Base-by-base conservation (phyloP, 2,329 filamentous ascomycete species). In the Periconia sp. region DNA sequence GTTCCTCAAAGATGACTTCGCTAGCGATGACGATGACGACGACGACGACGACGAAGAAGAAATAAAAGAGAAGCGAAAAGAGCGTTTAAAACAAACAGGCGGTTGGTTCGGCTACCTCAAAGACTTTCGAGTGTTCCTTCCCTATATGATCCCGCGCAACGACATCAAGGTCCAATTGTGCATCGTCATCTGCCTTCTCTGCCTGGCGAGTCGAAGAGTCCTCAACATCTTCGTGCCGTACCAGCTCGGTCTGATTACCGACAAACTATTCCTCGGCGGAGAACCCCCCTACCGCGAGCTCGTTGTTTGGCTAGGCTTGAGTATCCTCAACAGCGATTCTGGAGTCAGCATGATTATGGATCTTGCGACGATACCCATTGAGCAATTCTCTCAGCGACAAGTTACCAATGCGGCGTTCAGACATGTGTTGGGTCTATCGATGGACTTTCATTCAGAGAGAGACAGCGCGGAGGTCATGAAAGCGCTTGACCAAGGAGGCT, bases 71-170 rank as follows among this genome's bases (percentile, higher is more conserved):
- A 63, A 69, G 48, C 71, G 74, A 50, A 62, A 76, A 57, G 86
- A 90, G 70, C 82, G 86, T 6, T 77, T 91, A 14, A 80, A 86
- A 63, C 83, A 88, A 57, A 83, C 86, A 52, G 89, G 89, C 1
- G 90, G 85, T 61, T 92, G 88, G 88, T 81, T 90, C 60, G 82
- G 83, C 45, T 93, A 93, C 65, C 77, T 86, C 31, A 90, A 88
- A 67, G 84, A 86, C 14, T 94, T 91, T 75, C 77, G 76, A 62
- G 69, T 92, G 41, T 87, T 95, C 67, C 79, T 92, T 31, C 90
- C 89, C 0, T 89, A 90, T 64, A 78, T 95, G 23, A 91, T 88
- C 85, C 91, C 91, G 1, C 80, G 84, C 47, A 81, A 84, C 41
- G 82, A 87, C 62, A 78, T 77, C 31, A 69, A 75, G 13, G 79